Percentiles rank a stretch among this genome's conserved stretches.
phyloP scores from a whole-genome alignment of 2,329 filamentous ascomycete species.

The Trichophyton rubrum region DNA sequence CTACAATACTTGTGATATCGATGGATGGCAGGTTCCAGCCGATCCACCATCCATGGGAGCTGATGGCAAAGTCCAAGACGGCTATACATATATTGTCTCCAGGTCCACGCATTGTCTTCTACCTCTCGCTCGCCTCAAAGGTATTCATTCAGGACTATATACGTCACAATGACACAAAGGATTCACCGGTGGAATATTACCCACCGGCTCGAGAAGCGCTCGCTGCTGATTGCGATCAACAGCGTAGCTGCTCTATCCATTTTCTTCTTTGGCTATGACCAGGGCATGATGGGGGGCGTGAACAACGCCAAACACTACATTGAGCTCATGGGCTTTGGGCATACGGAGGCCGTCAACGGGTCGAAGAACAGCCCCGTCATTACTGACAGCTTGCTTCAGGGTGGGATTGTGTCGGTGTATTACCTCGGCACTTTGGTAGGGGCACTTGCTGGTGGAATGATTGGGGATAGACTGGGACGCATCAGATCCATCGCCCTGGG shows the following conservation, averaged over 20 bases:
- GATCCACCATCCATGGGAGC: not conserved
- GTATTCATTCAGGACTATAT: not conserved
- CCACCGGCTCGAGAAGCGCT: slow-evolving; percentile 43
- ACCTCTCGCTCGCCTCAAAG: too few relatives aligned
- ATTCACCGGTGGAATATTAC: slow-evolving; percentile 35
- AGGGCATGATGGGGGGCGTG: slow-evolving; percentile 48
- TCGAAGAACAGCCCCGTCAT: slow-evolving; percentile 39
- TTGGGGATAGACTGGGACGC: not conserved
- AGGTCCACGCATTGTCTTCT: not conserved
- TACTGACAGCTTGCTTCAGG: slow-evolving; percentile 48
- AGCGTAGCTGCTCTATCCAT: slow-evolving; percentile 52
- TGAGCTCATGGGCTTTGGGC: slow-evolving; percentile 52
- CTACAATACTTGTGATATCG: not conserved
- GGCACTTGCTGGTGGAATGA: slow-evolving; percentile 38
- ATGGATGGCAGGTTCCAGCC: not conserved
- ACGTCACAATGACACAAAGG: not conserved
- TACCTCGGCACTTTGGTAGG: slow-evolving; percentile 54
- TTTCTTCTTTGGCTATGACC: slow-evolving; percentile 54
- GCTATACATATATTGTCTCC: not conserved
- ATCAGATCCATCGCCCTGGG: slow-evolving; percentile 48
- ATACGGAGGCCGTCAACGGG: slow-evolving; percentile 39
- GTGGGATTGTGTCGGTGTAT: slow-evolving; percentile 48
- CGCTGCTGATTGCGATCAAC: slow-evolving; percentile 50
- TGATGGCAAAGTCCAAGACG: not conserved
- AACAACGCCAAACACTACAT: slow-evolving; percentile 55